These are phyloP conservation scores for Telfairia occidentalis DNA, from an alignment of 331 rosid species.

Conservation along the genomic window DNA sequence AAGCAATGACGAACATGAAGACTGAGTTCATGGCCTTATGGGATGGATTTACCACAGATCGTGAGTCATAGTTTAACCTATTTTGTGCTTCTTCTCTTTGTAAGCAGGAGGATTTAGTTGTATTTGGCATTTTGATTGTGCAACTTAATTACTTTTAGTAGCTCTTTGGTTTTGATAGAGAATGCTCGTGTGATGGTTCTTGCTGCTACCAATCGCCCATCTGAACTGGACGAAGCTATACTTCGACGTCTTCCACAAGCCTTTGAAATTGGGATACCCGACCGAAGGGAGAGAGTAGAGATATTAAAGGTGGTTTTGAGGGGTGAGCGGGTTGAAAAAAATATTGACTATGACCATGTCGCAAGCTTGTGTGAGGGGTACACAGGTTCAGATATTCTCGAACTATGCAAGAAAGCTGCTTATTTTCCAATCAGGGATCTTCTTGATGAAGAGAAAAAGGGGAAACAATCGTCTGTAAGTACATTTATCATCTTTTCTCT, in stretches of 20 bases:
- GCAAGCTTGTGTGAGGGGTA: slow-evolving; percentile 67
- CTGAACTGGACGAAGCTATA: slow-evolving; percentile 97
- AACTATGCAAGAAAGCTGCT: slow-evolving; percentile 93
- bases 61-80: slow-evolving; percentile 32
- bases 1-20: slow-evolving; percentile 85
- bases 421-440: slow-evolving; percentile 80
- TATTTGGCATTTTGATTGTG: neutral
- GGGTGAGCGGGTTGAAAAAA: slow-evolving; percentile 60
- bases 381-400: slow-evolving; percentile 91
- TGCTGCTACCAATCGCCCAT: slow-evolving; percentile 95
- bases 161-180: slow-evolving; percentile 25
- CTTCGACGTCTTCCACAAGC: slow-evolving; percentile 96
- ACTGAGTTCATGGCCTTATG: slow-evolving; percentile 96
- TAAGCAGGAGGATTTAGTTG: neutral
- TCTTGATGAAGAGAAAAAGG: slow-evolving; percentile 63
- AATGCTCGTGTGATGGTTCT: slow-evolving; percentile 92
- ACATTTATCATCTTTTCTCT: neutral
- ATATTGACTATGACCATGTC: slow-evolving; percentile 39
- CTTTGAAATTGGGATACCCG: slow-evolving; percentile 84
- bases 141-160: neutral
- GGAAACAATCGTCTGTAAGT: slow-evolving; percentile 64
- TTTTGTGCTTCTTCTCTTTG: neutral
- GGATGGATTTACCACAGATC: slow-evolving; percentile 98
- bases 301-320: slow-evolving; percentile 71
- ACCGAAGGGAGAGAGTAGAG: slow-evolving; percentile 59